Conservation (phyloP, 148 eudicot species). For the Rhododendron kiyosumense region DNA sequence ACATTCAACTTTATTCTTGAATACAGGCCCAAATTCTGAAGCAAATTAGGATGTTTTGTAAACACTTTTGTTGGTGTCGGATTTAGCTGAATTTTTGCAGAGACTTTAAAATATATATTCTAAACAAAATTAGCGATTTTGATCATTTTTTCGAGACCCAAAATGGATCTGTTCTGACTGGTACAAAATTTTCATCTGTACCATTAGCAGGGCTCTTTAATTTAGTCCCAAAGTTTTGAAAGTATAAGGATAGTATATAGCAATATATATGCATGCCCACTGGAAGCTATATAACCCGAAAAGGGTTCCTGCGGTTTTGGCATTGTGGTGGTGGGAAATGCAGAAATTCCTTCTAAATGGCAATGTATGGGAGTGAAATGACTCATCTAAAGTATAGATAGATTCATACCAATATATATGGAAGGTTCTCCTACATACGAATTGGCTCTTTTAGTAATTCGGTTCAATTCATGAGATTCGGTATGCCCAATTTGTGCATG, state of each 20-base stretch:
- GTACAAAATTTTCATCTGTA: too few species aligned
- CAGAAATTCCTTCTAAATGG: background rate
- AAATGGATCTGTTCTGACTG: too few species aligned
- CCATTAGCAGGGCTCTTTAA: too few species aligned
- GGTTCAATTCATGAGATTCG: background rate
- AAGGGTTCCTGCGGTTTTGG: background rate
- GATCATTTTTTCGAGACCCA: too few species aligned
- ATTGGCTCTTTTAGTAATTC: background rate
- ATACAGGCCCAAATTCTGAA: too few species aligned
- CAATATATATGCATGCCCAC: too few species aligned
- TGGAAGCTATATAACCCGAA: background rate
- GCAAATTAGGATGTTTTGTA: too few species aligned
- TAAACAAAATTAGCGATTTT: too few species aligned
- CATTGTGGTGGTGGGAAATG: background rate
- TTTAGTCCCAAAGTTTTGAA: background rate
- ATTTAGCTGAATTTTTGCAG: too few species aligned
- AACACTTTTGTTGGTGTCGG: too few species aligned
- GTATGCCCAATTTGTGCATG: background rate
- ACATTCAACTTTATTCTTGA: too few species aligned
- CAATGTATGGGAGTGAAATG: background rate
- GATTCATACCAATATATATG: background rate
- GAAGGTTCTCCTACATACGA: background rate
- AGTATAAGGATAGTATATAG: background rate
- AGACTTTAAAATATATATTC: too few species aligned
- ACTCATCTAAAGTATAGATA: background rate